phyloP scores from a whole-genome alignment of 2,329 filamentous ascomycete genomes.

The Alternaria longipes region DNA sequence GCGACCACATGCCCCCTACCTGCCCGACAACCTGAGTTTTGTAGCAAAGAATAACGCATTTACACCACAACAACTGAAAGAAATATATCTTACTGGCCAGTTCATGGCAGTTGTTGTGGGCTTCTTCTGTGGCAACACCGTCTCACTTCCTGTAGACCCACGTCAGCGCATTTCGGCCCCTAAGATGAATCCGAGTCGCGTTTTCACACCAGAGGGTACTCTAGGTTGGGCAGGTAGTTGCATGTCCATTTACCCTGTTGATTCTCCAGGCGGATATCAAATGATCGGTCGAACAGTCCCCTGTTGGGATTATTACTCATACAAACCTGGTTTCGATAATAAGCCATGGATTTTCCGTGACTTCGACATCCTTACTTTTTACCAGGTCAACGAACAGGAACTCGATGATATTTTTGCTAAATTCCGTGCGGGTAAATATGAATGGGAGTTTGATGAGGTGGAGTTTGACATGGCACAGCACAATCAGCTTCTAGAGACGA shows the following conservation, averaged over 20 bases:
- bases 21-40: slow-evolving; percentile 70
- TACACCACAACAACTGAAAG: slow-evolving; percentile 58
- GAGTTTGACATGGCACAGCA: slow-evolving; percentile 66
- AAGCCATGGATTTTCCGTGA: slow-evolving; percentile 66
- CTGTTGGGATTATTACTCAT: slow-evolving; percentile 63
- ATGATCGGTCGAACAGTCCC: slow-evolving; percentile 63
- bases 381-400: slow-evolving; percentile 62
- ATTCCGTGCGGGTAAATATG: slow-evolving; percentile 62
- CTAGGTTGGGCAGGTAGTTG: slow-evolving; percentile 66
- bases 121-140: slow-evolving; percentile 64
- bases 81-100: slow-evolving; percentile 61
- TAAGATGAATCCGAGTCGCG: slow-evolving; percentile 66
- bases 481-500: slow-evolving; percentile 59
- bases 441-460: slow-evolving; percentile 60
- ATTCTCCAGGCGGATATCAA: slow-evolving; percentile 66
- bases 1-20: slow-evolving; percentile 67
- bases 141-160: slow-evolving; percentile 63
- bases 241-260: slow-evolving; percentile 65
- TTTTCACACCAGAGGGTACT: slow-evolving; percentile 66
- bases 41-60: slow-evolving; percentile 65
- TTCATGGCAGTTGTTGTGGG: slow-evolving; percentile 65
- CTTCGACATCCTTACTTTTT: slow-evolving; percentile 66
- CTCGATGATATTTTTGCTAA: slow-evolving; percentile 59
- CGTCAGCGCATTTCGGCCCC: slow-evolving; percentile 63
- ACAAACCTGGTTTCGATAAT: slow-evolving; percentile 58